Conservation (phyloP, 139 green algal genomes). For the Closterium sp. region DNA sequence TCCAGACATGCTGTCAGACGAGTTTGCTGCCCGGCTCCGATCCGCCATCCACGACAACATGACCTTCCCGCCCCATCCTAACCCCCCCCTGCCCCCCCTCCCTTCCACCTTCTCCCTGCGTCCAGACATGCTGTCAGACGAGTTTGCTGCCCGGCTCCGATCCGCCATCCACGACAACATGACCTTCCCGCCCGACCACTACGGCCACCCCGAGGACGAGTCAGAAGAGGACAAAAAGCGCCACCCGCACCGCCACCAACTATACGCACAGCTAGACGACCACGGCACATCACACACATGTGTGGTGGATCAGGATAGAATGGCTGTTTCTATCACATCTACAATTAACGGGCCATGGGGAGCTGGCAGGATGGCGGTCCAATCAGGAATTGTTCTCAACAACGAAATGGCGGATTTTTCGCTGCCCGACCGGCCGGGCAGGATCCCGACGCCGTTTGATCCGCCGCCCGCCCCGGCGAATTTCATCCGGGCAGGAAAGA, state of each 20-base stretch:
- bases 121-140: constrained; percentile 21
- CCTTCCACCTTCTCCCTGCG: too few species aligned
- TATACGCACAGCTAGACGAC: constrained; percentile 56
- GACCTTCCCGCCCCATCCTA: too few species aligned
- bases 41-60: too few species aligned
- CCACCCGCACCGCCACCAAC: neutral
- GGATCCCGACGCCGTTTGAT: constrained; percentile 60
- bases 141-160: constrained; percentile 14
- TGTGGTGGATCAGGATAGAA: constrained; percentile 70
- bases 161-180: neutral
- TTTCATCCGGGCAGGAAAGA: constrained; percentile 80
- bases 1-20: too few species aligned
- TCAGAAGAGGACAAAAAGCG: neutral
- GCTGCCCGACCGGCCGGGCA: constrained; percentile 49
- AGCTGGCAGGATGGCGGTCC: constrained; percentile 62
- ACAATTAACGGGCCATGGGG: constrained; percentile 85
- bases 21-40: too few species aligned
- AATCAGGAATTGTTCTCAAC: constrained; percentile 81
- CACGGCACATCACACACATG: constrained; percentile 76
- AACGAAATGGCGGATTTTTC: constrained; percentile 94
- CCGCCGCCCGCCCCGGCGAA: constrained; percentile 69
- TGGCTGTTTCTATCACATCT: constrained; percentile 75
- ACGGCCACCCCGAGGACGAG: constrained; percentile 6
- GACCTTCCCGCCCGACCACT: constrained; percentile 4
- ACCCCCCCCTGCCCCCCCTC: too few species aligned